phyloP scores from a whole-genome alignment of 2,329 filamentous ascomycete species.

The Acrodontium crateriforme region DNA sequence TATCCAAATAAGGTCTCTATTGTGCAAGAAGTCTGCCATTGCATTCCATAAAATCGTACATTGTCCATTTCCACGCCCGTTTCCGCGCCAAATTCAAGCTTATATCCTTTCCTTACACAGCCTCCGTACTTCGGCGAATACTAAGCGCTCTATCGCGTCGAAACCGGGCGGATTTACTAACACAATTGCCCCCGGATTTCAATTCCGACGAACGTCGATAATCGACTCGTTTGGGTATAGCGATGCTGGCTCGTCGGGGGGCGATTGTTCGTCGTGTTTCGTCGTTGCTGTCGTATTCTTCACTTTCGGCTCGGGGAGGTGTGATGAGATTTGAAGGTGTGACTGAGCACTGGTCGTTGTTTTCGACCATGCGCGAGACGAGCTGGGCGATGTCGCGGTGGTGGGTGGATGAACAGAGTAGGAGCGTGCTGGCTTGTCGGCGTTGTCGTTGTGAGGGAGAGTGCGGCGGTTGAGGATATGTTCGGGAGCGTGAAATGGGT shows the following conservation, averaged over 20 bases:
- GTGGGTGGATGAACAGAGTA: constrained; percentile 27
- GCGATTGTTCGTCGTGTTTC: constrained; percentile 5
- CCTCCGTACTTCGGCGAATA: constrained; percentile 9
- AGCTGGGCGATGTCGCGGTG: constrained; percentile 28
- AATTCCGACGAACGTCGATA: constrained; percentile 13
- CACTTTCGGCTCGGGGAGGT: constrained; percentile 8
- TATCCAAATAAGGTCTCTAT: too few relatives aligned
- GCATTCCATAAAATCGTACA: too few relatives aligned
- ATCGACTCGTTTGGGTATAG: constrained; percentile 6
- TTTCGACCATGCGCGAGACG: constrained; percentile 28
- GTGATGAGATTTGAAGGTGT: constrained; percentile 4
- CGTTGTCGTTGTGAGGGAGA: constrained; percentile 26
- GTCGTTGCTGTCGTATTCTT: constrained; percentile 14
- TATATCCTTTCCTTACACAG: too few relatives aligned
- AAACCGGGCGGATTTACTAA: constrained; percentile 14
- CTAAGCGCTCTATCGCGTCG: constrained; percentile 9
- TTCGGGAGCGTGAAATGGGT: constrained; percentile 3
- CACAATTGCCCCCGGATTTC: constrained; percentile 12
- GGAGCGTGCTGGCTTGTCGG: constrained; percentile 26
- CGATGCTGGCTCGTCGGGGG: constrained; percentile 11
- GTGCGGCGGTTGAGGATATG: constrained; percentile 9
- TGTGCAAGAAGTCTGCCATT: too few relatives aligned
- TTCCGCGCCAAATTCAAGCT: too few relatives aligned
- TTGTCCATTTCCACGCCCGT: too few relatives aligned
- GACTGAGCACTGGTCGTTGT: constrained; percentile 28